phyloP scores from a whole-genome alignment of 805 yeast genomes.

The Tetrapisispora taiwanensis region DNA sequence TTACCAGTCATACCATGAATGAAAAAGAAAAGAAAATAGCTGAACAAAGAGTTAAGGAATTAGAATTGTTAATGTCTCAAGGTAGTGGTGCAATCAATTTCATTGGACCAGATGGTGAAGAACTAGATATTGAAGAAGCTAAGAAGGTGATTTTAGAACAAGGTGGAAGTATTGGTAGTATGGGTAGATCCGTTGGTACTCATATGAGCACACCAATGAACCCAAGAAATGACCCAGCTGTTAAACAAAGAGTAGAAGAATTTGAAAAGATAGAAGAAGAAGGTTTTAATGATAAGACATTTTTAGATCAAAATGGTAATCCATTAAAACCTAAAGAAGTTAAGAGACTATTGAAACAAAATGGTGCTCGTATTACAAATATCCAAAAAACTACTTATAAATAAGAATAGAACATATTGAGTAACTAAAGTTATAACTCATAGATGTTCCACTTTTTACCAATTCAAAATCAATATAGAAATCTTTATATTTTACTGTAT shows the following conservation, averaged over 20 bases:
- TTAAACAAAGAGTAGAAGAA: slow-evolving; percentile 2
- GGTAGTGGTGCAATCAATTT: slow-evolving; percentile 25
- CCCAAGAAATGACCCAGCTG: slow-evolving; percentile 2
- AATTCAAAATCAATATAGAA: too few relatives aligned
- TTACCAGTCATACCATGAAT: not conserved
- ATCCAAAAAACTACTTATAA: slow-evolving; percentile 1
- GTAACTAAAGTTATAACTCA: not conserved
- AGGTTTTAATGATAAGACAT: slow-evolving; percentile 1
- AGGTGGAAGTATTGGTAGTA: slow-evolving; percentile 14
- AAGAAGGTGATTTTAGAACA: slow-evolving; percentile 19
- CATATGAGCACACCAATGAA: not conserved
- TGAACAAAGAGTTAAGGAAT: slow-evolving; percentile 7
- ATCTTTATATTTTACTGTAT: not conserved
- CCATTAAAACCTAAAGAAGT: slow-evolving; percentile 3
- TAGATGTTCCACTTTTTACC: too few relatives aligned
- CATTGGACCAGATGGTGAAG: slow-evolving; percentile 32
- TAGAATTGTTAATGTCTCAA: slow-evolving; percentile 16
- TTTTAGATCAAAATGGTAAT: slow-evolving; percentile 4
- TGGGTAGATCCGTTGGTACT: not conserved
- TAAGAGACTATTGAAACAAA: slow-evolving; percentile 4
- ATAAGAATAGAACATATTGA: not conserved
- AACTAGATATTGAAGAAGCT: slow-evolving; percentile 27
- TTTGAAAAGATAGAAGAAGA: slow-evolving; percentile 1
- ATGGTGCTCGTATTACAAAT: slow-evolving; percentile 4
- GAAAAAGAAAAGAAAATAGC: slow-evolving; percentile 7